A percentile compares a stretch with the other conserved stretches of the same genome.
phyloP scores from a whole-genome alignment of 805 yeast species.

The Komagataella mondaviorum region DNA sequence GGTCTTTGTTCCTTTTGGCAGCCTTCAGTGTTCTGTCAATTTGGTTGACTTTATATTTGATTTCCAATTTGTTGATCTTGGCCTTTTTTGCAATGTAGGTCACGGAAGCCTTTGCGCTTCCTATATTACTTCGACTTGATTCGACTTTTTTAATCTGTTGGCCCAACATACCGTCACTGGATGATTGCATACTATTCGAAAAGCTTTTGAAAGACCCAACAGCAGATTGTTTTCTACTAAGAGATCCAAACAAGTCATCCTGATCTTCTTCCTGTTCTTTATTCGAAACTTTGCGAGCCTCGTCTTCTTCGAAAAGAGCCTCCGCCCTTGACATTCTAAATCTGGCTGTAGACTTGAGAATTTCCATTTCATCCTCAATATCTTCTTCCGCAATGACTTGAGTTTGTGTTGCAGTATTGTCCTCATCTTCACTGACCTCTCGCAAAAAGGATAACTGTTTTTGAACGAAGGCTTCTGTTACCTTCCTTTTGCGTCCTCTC shows the following conservation, averaged over 20 bases:
- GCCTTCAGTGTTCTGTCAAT: not conserved
- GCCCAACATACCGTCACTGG: not conserved
- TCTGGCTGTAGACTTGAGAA: not conserved
- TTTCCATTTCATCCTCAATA: conserved; percentile 2
- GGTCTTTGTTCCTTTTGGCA: not conserved
- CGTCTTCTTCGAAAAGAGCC: not conserved
- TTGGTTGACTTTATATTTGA: not conserved
- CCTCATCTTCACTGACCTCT: not conserved
- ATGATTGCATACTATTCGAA: not conserved
- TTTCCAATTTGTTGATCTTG: not conserved
- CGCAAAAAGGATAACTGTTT: conserved; percentile 2
- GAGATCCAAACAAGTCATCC: not conserved
- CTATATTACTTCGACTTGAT: not conserved
- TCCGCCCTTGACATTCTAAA: not conserved
- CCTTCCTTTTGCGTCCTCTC: not conserved
- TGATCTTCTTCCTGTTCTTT: not conserved
- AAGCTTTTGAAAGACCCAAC: not conserved
- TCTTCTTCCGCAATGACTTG: conserved; percentile 1
- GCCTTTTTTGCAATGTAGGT: not conserved
- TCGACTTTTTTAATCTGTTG: not conserved
- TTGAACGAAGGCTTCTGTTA: conserved; percentile 3
- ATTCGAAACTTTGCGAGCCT: not conserved
- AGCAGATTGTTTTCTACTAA: not conserved
- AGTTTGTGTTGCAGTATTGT: not conserved
- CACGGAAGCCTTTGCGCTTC: not conserved